A percentile compares a stretch with the other conserved stretches of the same genome.
Evolutionary conservation across 768 basidiomycete species (phyloP).

Genomic region (Phlegmacium glaucopus): DNA sequence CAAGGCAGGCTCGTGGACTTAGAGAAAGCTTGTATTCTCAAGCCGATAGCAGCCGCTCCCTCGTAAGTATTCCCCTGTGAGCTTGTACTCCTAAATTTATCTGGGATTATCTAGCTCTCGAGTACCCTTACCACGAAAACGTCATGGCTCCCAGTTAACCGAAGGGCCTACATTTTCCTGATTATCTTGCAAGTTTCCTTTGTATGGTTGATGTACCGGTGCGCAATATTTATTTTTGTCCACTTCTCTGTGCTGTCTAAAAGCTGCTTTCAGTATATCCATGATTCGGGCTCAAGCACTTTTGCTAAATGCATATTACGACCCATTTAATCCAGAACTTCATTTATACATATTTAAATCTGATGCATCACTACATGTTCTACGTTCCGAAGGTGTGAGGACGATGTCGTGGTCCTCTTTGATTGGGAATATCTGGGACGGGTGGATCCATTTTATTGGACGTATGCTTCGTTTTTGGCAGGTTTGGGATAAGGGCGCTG

Average conservation of each 20-base stretch:
- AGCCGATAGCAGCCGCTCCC: constrained; percentile 34
- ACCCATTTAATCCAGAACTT: constrained; percentile 74
- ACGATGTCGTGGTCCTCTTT: constrained; percentile 5
- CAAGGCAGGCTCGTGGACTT: constrained; percentile 46
- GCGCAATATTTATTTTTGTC: constrained; percentile 9
- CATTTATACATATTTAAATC: constrained; percentile 49
- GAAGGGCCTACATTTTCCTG: constrained; percentile 17
- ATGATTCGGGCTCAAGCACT: constrained; percentile 45
- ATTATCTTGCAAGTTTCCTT: constrained; percentile 42
- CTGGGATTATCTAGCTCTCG: neutral
- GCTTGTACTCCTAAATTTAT: neutral
- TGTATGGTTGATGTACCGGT: constrained; percentile 58
- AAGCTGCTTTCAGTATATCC: constrained; percentile 37
- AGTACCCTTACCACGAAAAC: constrained; percentile 1
- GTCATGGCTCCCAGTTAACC: neutral
- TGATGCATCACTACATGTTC: constrained; percentile 34
- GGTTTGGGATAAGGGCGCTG: constrained; percentile 11
- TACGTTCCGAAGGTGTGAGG: constrained; percentile 31
- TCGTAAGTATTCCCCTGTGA: constrained; percentile 3
- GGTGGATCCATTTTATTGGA: constrained; percentile 1
- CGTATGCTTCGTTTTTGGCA: constrained; percentile 13
- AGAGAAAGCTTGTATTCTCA: constrained; percentile 44
- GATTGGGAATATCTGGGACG: neutral
- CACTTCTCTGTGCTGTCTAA: neutral
- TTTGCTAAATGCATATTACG: constrained; percentile 75